Percentiles rank a stretch among this genome's conserved stretches.
These are phyloP conservation scores for Colletotrichum sp. DNA, from an alignment of 2,329 filamentous ascomycete genomes.

Conservation along the genomic window DNA sequence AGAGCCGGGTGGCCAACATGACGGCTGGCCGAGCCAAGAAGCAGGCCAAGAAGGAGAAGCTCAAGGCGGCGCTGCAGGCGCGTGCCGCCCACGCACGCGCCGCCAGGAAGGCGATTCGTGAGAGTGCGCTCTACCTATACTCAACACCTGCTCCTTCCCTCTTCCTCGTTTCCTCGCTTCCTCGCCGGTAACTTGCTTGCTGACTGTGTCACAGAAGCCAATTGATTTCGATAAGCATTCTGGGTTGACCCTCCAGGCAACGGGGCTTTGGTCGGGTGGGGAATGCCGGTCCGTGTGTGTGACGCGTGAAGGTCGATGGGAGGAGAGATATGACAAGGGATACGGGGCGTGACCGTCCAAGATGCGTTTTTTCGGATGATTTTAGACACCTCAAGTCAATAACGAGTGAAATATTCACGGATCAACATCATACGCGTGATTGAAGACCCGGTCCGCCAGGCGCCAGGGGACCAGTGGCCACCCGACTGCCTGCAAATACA, in stretches of 20 bases:
- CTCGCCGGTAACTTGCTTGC: background rate
- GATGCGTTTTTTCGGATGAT: background rate
- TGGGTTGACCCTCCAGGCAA: background rate
- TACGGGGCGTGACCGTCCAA: background rate
- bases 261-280: background rate
- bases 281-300: background rate
- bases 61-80: background rate
- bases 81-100: background rate
- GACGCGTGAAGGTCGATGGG: background rate
- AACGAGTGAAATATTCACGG: background rate
- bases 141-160: background rate
- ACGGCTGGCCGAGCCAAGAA: background rate
- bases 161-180: background rate
- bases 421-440: background rate
- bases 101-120: background rate
- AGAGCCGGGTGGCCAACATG: background rate
- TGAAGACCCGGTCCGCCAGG: background rate
- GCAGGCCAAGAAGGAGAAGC: background rate
- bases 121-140: background rate
- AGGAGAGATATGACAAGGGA: background rate
- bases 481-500: background rate
- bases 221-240: background rate
- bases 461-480: background rate
- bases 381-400: background rate
- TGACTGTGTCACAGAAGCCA: background rate